Evolutionary conservation across 164 flowering plant genomes (phyloP), one percentile per base, ranked within the genome.

Genomic region (Magnolia sinica): DNA sequence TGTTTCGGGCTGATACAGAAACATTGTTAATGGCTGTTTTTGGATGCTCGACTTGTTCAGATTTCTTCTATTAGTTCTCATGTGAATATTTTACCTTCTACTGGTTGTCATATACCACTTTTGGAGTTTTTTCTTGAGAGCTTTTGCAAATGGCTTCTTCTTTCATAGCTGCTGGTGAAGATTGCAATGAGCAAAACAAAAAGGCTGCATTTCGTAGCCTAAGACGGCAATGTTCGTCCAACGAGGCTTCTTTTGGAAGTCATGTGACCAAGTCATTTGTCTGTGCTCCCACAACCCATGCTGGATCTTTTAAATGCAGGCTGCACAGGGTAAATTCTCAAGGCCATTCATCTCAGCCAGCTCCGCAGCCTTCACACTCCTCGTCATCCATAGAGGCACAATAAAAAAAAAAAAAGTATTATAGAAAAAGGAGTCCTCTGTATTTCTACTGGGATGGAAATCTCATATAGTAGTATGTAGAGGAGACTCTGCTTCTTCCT

Each of bases 231-330:
- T 77, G 74, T 29, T 74, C 72, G 2, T 74, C 80, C 0, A 71
- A 64, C 37, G 66, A 68, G 0, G 67, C 76, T 19, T 13, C 45
- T 27, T 22, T 7, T 13, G 79, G 58, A 2, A 76, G 76, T 18
- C 63, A 72, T 8, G 67, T 45, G 13, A 49, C 50, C 71, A 77
- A 71, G 71, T 14, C 79, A 0, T 80, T 80, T 29, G 82, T 80
- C 22, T 80, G 82, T 45, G 82, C 82, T 70, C 82, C 82, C 0
- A 19, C 82, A 23, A 80, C 82, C 13, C 82, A 80, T 23, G 77
- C 80, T 2, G 77, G 80, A 27, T 80, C 80, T 16, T 80, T 80
- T 73, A 81, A 77, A 52, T 81, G 83, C 80, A 81, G 83, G 75
- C 78, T 77, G 6, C 83, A 81, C 76, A 74, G 83, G 83, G 80